These are phyloP conservation scores for Chloris gayana DNA, from an alignment of 176 grass and related monocot genomes.

Conservation along the genomic window DNA sequence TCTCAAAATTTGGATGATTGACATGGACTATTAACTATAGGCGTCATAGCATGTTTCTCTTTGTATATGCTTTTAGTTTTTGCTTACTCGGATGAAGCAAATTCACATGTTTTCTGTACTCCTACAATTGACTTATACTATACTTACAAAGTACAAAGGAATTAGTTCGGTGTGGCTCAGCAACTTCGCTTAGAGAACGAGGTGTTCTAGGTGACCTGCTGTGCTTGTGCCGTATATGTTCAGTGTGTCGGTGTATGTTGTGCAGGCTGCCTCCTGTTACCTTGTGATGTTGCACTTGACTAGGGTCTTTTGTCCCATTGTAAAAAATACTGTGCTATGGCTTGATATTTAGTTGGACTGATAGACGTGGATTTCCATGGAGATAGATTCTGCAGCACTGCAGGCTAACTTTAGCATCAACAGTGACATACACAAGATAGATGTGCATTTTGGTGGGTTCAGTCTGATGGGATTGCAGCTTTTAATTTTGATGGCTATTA, in stretches of 20 bases:
- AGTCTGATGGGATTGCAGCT: neutral
- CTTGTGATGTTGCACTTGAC: slow-evolving; percentile 45
- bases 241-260: neutral
- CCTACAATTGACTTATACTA: slow-evolving; percentile 7
- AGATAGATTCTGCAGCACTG: slow-evolving; percentile 37
- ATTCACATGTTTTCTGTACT: slow-evolving; percentile 31
- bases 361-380: slow-evolving; percentile 30
- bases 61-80: slow-evolving; percentile 36
- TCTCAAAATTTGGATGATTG: slow-evolving; percentile 56
- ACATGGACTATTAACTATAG: slow-evolving; percentile 69
- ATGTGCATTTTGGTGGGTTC: slow-evolving; percentile 52
- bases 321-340: neutral
- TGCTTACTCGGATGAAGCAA: slow-evolving; percentile 2
- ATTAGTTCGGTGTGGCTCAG: neutral
- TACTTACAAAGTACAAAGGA: too few relatives aligned
- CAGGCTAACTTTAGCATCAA: slow-evolving; percentile 28
- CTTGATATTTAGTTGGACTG: too few relatives aligned
- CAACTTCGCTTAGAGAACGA: too few relatives aligned
- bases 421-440: slow-evolving; percentile 38
- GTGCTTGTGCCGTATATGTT: neutral
- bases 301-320: neutral
- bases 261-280: slow-evolving; percentile 26
- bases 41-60: slow-evolving; percentile 54
- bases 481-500: too few relatives aligned
- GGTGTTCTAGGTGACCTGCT: too few relatives aligned